Evolutionary conservation across 495 filamentous ascomycete genomes (phyloP), one percentile per base, ranked within the genome.

Genomic region (Glonium stellatum): DNA sequence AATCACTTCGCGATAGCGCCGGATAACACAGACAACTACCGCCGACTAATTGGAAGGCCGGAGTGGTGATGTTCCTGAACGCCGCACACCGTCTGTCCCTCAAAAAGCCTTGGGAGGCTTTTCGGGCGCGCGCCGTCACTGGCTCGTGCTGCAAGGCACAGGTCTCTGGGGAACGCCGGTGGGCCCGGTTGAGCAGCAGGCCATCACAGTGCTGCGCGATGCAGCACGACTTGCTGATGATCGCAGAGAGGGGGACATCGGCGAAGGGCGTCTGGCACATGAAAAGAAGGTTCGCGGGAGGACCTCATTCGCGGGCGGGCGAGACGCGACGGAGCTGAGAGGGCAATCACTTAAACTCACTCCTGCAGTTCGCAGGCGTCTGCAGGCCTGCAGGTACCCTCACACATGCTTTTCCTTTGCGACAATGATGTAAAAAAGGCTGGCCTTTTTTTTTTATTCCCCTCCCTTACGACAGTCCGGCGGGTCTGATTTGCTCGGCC

Each of bases 401-500:
- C 39, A 44, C 39, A 44, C 39, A 44, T 44, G 39, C 39, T 6
- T 44, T 44, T 44, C 39, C 13, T 11, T 4, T 11, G 39, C 39
- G 13, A 44, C 13, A 44, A 44, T 44, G 39, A 44, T 44, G 39
- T 18, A 44, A 18, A 13, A n/a, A n/a, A n/a, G n/a, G 39, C 39
- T 11, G 39, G 3, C 39, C 13, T 18, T 11, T 44, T 4, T 44
- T 2, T 44, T 13, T 18, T 8, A 39, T 8, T 8, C 36, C 36
- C 8, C 36, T n/a, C n/a, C n/a, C n/a, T n/a, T n/a, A n/a, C n/a
- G n/a, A n/a, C n/a, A n/a, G n/a, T n/a, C n/a, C n/a, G n/a, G n/a
- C n/a, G n/a, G 39, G 39, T 11, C 39, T 51, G 48, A 51, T 51
- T 51, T 51, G 48, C 48, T 51, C 48, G 48, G 48, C 48, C 48